Evolutionary conservation across 345 rosid species (phyloP).

Genomic region (Trapa incisa): DNA sequence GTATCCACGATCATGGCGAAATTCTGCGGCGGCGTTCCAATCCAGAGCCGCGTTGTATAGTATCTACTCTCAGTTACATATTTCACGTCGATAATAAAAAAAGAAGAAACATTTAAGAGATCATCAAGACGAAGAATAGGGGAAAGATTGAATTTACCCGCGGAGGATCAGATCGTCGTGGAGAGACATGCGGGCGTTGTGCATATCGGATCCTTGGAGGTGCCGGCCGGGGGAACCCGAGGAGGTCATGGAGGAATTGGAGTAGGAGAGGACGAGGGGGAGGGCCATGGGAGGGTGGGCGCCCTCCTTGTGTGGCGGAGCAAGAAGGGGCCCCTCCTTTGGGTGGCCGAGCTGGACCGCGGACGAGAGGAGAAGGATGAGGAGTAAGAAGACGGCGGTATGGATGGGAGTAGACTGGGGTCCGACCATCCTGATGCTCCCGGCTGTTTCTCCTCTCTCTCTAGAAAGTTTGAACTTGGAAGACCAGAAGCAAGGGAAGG

Average conservation of each 20-base stretch:
- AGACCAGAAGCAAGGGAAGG: too few relatives aligned
- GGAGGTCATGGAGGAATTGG: constrained; percentile 22
- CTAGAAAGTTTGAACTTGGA: too few relatives aligned
- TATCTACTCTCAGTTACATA: constrained; percentile 27
- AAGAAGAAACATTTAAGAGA: neutral
- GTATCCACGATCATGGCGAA: constrained; percentile 86
- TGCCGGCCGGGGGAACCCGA: constrained; percentile 26
- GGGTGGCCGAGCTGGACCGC: constrained; percentile 14
- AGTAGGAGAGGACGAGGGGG: constrained; percentile 53
- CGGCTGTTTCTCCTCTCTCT: too few relatives aligned
- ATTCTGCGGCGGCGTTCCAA: constrained; percentile 90
- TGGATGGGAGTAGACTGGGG: neutral
- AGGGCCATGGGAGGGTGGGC: constrained; percentile 46
- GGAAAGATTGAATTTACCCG: constrained; percentile 30
- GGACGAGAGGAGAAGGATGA: constrained; percentile 4
- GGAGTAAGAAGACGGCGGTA: constrained; percentile 1
- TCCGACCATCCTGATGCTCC: too few relatives aligned
- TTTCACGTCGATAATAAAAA: neutral
- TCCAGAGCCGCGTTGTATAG: constrained; percentile 78
- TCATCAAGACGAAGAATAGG: neutral
- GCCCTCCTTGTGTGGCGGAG: constrained; percentile 13
- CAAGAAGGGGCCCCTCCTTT: constrained; percentile 6
- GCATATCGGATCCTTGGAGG: constrained; percentile 39
- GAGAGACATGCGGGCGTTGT: constrained; percentile 76
- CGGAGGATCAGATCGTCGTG: constrained; percentile 80